Evolutionary conservation across 106 monocot genomes (phyloP).

Genomic region (Dendrobium catenatum): DNA sequence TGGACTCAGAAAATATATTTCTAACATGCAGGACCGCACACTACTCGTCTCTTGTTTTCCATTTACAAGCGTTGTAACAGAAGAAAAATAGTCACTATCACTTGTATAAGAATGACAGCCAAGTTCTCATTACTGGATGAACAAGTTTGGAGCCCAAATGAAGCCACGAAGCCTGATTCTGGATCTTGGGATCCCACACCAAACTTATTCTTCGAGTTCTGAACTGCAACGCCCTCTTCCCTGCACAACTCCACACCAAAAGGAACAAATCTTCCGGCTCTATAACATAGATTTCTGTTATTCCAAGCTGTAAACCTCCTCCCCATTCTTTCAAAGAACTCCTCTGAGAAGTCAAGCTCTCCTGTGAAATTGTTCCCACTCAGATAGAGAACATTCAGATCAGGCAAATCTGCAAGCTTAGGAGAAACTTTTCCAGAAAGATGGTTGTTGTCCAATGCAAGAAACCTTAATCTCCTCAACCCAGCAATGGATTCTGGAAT

Average conservation of each 20-base stretch:
- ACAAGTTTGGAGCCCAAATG: too few species aligned
- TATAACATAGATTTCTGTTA: slow-evolving; percentile 64
- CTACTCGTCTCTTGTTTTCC: too few species aligned
- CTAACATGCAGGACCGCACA: too few species aligned
- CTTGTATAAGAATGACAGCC: too few species aligned
- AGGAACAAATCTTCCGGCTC: not conserved
- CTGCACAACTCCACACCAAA: slow-evolving; percentile 50
- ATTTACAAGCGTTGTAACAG: too few species aligned
- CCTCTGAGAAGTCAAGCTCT: slow-evolving; percentile 38
- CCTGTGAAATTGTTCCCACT: slow-evolving; percentile 69
- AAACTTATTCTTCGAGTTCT: too few species aligned
- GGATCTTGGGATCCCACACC: too few species aligned
- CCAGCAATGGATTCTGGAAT: slow-evolving; percentile 53
- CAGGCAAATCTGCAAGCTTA: slow-evolving; percentile 38
- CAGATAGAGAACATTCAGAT: slow-evolving; percentile 42
- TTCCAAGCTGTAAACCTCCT: slow-evolving; percentile 72
- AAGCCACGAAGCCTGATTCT: too few species aligned
- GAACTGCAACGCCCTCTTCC: slow-evolving; percentile 2
- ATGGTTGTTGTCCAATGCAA: slow-evolving; percentile 58
- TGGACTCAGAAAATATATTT: too few species aligned
- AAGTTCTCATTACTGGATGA: too few species aligned
- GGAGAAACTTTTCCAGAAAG: slow-evolving; percentile 40
- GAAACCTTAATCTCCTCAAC: slow-evolving; percentile 42
- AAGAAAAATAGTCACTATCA: too few species aligned
- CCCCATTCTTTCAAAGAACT: slow-evolving; percentile 61